These are phyloP conservation scores for bread wheat (Triticum aestivum) DNA, from an alignment of 176 grass and related monocot genomes.

Conservation along the genomic window IWGSC_CS_RefSeq_v2.1 NC_057803.1:435816858-435817357, in stretches of 20 bases:
- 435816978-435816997: background rate
- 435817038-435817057: background rate
- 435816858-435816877: too few species aligned
- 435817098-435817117: background rate
- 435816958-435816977: background rate
- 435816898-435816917: background rate
- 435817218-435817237: background rate
- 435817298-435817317: background rate
- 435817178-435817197: background rate
- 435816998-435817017: background rate
- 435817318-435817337: constrained; percentile 35
- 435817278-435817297: background rate
- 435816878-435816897: background rate
- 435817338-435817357: constrained; percentile 39
- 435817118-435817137: background rate
- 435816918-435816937: background rate
- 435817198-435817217: background rate
- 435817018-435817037: background rate
- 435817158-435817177: background rate
- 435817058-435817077: background rate
- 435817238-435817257: background rate
- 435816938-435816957: background rate
- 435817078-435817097: background rate
- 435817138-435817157: background rate
- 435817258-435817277: background rate